Conservation (phyloP, 306 rosid species). For the Mimosa bimucronata region DNA sequence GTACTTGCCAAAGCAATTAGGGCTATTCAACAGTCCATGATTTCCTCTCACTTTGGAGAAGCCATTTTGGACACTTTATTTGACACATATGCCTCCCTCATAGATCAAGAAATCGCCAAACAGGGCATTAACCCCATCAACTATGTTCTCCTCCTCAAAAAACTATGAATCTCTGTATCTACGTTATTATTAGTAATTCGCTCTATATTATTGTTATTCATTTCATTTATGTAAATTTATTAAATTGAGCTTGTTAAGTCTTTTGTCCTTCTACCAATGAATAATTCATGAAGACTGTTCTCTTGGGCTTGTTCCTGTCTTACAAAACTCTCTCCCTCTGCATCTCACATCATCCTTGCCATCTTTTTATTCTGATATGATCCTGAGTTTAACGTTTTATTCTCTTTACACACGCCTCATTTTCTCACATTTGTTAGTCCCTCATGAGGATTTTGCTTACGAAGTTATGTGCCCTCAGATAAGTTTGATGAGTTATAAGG, state of each 20-base stretch:
- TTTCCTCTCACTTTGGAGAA: slow-evolving; percentile 76
- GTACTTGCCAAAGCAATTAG: slow-evolving; percentile 74
- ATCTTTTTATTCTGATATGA: too few species aligned
- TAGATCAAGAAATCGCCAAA: slow-evolving; percentile 60
- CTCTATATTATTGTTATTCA: neutral
- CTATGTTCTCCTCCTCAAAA: slow-evolving; percentile 65
- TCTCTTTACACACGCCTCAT: too few species aligned
- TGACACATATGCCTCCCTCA: slow-evolving; percentile 55
- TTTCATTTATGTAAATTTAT: neutral
- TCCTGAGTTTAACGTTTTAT: too few species aligned
- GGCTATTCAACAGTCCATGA: slow-evolving; percentile 90
- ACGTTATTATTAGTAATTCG: neutral
- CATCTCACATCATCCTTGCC: too few species aligned
- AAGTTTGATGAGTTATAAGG: too few species aligned
- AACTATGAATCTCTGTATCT: slow-evolving; percentile 30
- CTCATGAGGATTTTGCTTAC: too few species aligned
- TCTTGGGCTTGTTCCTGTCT: too few species aligned
- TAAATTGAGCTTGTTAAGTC: neutral
- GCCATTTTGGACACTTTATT: slow-evolving; percentile 68
- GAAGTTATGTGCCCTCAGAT: too few species aligned
- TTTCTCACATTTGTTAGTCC: too few species aligned
- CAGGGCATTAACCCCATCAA: slow-evolving; percentile 69
- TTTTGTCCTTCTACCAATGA: too few species aligned
- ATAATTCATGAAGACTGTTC: too few species aligned
- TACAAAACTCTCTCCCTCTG: too few species aligned